Conservation (phyloP, 2,329 filamentous ascomycete genomes). For the Penicillium sp. region DNA sequence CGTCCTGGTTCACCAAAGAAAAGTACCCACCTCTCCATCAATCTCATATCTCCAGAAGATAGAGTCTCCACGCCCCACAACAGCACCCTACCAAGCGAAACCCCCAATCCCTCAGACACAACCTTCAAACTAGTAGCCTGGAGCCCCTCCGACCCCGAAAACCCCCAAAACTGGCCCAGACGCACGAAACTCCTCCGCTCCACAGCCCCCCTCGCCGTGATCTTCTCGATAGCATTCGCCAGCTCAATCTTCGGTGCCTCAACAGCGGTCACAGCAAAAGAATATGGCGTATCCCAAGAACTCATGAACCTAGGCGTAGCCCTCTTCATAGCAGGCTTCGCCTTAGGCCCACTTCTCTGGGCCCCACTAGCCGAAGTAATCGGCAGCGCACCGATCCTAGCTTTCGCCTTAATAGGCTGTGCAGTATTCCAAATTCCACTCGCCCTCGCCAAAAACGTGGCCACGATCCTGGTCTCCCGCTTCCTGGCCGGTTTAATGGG, state of each 20-base stretch:
- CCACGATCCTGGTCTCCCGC: slow-evolving; percentile 53
- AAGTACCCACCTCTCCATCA: neutral
- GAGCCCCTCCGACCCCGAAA: slow-evolving; percentile 30
- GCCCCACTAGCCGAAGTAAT: slow-evolving; percentile 48
- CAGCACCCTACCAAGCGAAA: neutral
- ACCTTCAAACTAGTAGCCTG: slow-evolving; percentile 21
- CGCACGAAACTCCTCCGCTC: slow-evolving; percentile 25
- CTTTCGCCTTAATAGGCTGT: slow-evolving; percentile 48
- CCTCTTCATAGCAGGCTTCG: slow-evolving; percentile 45
- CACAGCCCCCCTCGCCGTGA: slow-evolving; percentile 28
- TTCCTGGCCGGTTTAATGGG: slow-evolving; percentile 55
- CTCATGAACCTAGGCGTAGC: slow-evolving; percentile 51
- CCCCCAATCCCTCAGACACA: neutral
- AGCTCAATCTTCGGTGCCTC: slow-evolving; percentile 47
- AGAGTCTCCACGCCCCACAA: neutral
- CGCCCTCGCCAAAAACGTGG: slow-evolving; percentile 50
- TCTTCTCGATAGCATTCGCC: slow-evolving; percentile 48
- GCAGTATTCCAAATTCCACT: slow-evolving; percentile 55
- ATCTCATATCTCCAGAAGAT: neutral
- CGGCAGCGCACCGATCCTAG: slow-evolving; percentile 49
- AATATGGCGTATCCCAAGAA: slow-evolving; percentile 46
- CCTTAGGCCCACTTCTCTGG: slow-evolving; percentile 33
- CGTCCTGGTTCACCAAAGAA: neutral
- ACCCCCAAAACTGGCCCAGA: slow-evolving; percentile 37
- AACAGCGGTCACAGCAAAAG: slow-evolving; percentile 35